Evolutionary conservation across 768 basidiomycete species (phyloP).

Genomic region (Leccinum uliginosum): DNA sequence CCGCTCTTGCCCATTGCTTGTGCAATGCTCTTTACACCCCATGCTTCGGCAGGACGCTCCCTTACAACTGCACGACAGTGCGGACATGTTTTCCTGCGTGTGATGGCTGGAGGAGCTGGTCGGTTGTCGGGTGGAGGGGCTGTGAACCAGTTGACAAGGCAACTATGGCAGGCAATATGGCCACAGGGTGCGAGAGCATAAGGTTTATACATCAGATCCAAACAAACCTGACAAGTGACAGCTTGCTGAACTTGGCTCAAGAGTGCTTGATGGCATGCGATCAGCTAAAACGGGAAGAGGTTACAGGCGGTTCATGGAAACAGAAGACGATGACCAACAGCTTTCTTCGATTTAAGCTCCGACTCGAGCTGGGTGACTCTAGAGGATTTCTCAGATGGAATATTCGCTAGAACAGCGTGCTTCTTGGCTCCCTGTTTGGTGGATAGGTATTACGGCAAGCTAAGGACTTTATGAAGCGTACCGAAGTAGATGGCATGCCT

Average conservation of each 20-base stretch:
- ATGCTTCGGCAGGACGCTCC: constrained; percentile 44
- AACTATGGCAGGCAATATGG: constrained; percentile 65
- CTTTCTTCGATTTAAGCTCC: constrained; percentile 38
- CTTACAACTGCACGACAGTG: constrained; percentile 42
- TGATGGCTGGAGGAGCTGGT: constrained; percentile 23
- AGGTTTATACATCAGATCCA: constrained; percentile 69
- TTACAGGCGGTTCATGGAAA: neutral
- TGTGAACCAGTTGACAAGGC: constrained; percentile 77
- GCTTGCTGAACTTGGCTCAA: constrained; percentile 56
- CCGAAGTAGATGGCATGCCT: constrained; percentile 10
- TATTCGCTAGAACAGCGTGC: neutral
- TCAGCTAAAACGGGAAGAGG: constrained; percentile 32
- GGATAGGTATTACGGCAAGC: constrained; percentile 5
- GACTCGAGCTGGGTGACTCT: constrained; percentile 39
- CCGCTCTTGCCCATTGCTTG: constrained; percentile 48
- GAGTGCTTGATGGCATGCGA: constrained; percentile 50
- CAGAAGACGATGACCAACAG: constrained; percentile 28
- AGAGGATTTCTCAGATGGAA: neutral
- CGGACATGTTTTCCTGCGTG: constrained; percentile 40
- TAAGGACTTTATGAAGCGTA: constrained; percentile 3
- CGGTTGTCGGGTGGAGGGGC: constrained; percentile 33
- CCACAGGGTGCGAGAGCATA: constrained; percentile 75
- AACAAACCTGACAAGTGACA: constrained; percentile 74
- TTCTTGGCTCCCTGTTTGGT: constrained; percentile 8
- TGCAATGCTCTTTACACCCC: constrained; percentile 46